Evolutionary conservation across 495 filamentous ascomycete genomes (phyloP).

Genomic region (Amorphotheca resinae): DNA sequence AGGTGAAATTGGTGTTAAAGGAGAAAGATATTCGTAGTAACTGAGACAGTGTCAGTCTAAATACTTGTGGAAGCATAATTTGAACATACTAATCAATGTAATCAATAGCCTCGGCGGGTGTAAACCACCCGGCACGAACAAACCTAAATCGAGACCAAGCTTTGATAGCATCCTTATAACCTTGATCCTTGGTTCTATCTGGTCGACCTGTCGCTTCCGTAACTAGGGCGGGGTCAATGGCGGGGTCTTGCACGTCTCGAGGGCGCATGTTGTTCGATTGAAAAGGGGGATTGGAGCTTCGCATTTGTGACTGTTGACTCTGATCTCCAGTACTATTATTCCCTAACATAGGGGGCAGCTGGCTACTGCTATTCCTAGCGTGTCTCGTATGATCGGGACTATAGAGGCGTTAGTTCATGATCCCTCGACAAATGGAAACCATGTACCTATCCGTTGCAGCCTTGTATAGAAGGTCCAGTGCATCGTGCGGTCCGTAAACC

Average conservation of each 20-base stretch:
- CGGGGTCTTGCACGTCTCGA: slow-evolving; percentile 7
- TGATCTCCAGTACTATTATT: slow-evolving; percentile 1
- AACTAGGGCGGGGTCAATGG: slow-evolving; percentile 17
- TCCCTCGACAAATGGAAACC: slow-evolving; percentile 2
- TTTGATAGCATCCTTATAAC: slow-evolving; percentile 57
- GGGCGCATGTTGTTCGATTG: slow-evolving; percentile 9
- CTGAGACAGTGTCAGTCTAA: slow-evolving; percentile 29
- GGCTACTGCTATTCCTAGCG: slow-evolving; percentile 18
- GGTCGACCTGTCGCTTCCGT: slow-evolving; percentile 1
- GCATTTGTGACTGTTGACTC: slow-evolving; percentile 8
- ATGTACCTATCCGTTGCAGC: slow-evolving; percentile 48
- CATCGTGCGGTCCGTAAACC: slow-evolving; percentile 53
- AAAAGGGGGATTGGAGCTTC: slow-evolving; percentile 2
- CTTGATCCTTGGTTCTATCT: slow-evolving; percentile 30
- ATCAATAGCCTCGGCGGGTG: slow-evolving; percentile 76
- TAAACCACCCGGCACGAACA: slow-evolving; percentile 93
- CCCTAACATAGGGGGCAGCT: slow-evolving; percentile 15
- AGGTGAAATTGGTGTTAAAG: slow-evolving; percentile 81
- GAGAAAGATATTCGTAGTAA: slow-evolving; percentile 81
- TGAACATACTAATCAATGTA: slow-evolving; percentile 76
- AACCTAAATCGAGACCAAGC: slow-evolving; percentile 87
- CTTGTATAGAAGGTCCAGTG: slow-evolving; percentile 56
- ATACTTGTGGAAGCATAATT: not conserved
- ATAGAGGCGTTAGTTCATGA: not conserved
- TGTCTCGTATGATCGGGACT: slow-evolving; percentile 24